phyloP scores from a whole-genome alignment of 139 green algal genomes.

The Ulvella scutata region DNA sequence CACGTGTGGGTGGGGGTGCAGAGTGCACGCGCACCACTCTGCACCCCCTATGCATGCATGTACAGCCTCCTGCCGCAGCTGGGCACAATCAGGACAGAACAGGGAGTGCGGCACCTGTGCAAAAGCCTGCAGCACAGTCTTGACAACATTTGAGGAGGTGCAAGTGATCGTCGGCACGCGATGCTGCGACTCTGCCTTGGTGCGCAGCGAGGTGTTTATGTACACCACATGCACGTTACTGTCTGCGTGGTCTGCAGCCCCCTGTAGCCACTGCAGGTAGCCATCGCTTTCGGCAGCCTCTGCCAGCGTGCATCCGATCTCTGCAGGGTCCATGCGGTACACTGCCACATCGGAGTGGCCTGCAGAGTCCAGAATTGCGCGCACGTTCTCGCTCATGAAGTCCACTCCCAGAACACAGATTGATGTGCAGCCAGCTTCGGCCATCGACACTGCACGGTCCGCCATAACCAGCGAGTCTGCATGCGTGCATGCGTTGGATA shows the following conservation, averaged over 20 bases:
- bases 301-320: conserved; percentile 92
- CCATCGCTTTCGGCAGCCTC: conserved; percentile 67
- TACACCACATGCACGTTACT: conserved; percentile 86
- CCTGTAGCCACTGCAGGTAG: conserved; percentile 61
- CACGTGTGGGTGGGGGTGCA: too few relatives aligned
- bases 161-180: conserved; percentile 95
- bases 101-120: conserved; percentile 32
- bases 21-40: too few relatives aligned
- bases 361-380: conserved; percentile 82
- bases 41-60: too few relatives aligned
- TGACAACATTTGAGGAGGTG: conserved; percentile 96
- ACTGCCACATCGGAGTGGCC: conserved; percentile 50
- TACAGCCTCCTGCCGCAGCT: too few relatives aligned
- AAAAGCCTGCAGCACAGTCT: conserved; percentile 86
- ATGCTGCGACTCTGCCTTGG: conserved; percentile 63
- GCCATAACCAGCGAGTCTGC: conserved; percentile 86
- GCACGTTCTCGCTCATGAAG: conserved; percentile 98
- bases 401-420: conserved; percentile 92
- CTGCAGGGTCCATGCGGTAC: conserved; percentile 67
- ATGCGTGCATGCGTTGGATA: too few relatives aligned
- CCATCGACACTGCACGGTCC: conserved; percentile 69
- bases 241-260: conserved; percentile 16
- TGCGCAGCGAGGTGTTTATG: conserved; percentile 95
- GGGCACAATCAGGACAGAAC: too few relatives aligned
- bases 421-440: conserved; percentile 61